A percentile compares a stretch with the other conserved stretches of the same genome.
These are phyloP conservation scores for Elsinoe ampelina DNA, from an alignment of 2,329 filamentous ascomycete species.

Conservation along the genomic window DNA sequence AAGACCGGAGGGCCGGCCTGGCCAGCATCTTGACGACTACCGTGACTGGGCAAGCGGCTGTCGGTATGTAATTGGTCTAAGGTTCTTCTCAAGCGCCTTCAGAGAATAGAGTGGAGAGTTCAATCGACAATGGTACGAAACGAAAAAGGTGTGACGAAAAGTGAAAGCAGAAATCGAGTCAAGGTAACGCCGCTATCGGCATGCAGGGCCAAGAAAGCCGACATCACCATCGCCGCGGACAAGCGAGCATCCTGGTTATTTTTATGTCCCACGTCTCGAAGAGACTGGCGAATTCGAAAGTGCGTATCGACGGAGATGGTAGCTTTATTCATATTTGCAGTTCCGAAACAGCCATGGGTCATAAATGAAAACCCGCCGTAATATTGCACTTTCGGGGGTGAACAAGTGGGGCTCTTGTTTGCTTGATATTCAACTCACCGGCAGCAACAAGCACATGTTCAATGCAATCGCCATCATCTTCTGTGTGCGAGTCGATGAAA, in stretches of 20 bases:
- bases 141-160: conserved; percentile 7
- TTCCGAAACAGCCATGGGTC: no score
- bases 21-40: conserved; percentile 12
- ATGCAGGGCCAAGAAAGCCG: conserved; percentile 1
- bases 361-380: no score
- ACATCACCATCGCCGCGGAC: conserved; percentile 3
- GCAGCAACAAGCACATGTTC: no score
- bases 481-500: no score
- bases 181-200: conserved; percentile 13
- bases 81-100: neutral
- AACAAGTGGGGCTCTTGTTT: no score
- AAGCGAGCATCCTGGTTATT: neutral
- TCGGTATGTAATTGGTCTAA: neutral
- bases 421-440: no score
- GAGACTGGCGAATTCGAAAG: no score
- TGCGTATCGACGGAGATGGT: no score
- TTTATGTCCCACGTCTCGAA: neutral
- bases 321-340: no score
- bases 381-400: no score
- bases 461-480: no score
- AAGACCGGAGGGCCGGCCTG: conserved; percentile 11
- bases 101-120: neutral
- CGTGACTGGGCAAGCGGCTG: neutral
- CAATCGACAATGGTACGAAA: neutral
- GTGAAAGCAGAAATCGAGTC: conserved; percentile 12